Evolutionary conservation across 768 basidiomycete species (phyloP), one percentile per base, ranked within the genome.

Genomic region (Wakefieldia striispora): DNA sequence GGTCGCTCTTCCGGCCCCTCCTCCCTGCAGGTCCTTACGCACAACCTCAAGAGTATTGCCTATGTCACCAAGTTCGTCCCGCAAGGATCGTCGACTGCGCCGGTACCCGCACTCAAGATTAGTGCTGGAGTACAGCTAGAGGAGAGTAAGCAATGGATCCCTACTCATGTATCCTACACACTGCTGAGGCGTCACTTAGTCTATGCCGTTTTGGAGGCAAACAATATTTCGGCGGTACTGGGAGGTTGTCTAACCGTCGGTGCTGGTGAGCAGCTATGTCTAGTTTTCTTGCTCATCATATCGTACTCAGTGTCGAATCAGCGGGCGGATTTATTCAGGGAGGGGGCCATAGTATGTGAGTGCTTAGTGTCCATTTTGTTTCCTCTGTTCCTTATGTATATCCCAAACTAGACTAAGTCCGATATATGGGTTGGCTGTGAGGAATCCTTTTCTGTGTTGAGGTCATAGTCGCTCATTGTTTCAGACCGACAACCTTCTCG

Each of bases 241-340:
- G 59, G 59, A n/a, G 36, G 39, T 17, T 60, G 55, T 40, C 26
- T 53, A 7, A 60, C 59, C 1, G 59, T 61, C 9, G 58, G 59
- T 27, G 55, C 41, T 43, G 49, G 59, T 61, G 10, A 14, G 47
- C 38, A 3, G 4, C 3, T n/a, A 17, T 31, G 5, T 23, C 12
- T 4, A 7, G 4, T 14, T 33, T 4, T 14, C 23, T 29, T 6
- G 14, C 33, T 14, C 24, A 6, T 23, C 6, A 6, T 20, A 4
- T 9, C 12, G 14, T 24, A 35, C 21, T 46, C 17, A 42, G 0
- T 5, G 7, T 20, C 35, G 16, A 6, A 3, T 31, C 2, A 49
- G 47, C 55, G 4, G 79, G 74, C 20, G 77, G 79, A 2, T 81
- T 74, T 72, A 50, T 75, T 3, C 67, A 70, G 41, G 79, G 76